Base-by-base conservation (phyloP, 768 basidiomycete genomes). In the Hypsizygus marmoreus region DNA sequence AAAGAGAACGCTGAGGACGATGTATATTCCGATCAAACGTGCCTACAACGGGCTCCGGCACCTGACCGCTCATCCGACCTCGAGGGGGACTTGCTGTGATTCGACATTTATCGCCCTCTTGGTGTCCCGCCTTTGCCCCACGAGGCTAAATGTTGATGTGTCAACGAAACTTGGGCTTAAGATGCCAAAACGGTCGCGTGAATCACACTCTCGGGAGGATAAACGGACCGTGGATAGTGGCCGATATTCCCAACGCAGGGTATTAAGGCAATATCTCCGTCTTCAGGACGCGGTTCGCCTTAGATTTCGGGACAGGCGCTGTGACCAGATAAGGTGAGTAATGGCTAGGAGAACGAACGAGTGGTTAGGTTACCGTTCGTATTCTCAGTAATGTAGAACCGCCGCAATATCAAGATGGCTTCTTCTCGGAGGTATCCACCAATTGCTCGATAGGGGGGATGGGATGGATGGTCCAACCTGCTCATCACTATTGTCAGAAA, bases 361-460 rank as follows among this genome's bases (percentile, higher is more conserved):
- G 31, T n/a, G n/a, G n/a, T n/a, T n/a, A n/a, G n/a, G n/a, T n/a
- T 49, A 94, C 95, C 95, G 58, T 95, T 92, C 6, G 75, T 73
- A 63, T 99, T 98, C 62, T 97, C 93, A 0, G 91, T 94, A 58
- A 97, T 79, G 68, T 94, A 95, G 69, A 95, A 94, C 24, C 86
- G 79, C 5, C 92, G 82, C 11, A 94, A 65, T 24, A 91, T 75
- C 80, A 94, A 80, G 58, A 95, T 94, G 2, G 91, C 88, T 49
- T 91, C 88, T 59, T 92, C 87, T 17, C 91, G 74, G 54, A 77
- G 73, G 60, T 84, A 89, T 5, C 91, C 91, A 4, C 88, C 88
- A 16, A 68, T 76, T 3, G 93, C 91, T 22, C 66, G 65, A 65
- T 92, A 97, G 1, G 81, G 63, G 2, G 86, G 80, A 62, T 94